These are phyloP conservation scores for Pancytospora philotis DNA, from an alignment of 371 early-diverging fungal genomes.

Conservation along the genomic window DNA sequence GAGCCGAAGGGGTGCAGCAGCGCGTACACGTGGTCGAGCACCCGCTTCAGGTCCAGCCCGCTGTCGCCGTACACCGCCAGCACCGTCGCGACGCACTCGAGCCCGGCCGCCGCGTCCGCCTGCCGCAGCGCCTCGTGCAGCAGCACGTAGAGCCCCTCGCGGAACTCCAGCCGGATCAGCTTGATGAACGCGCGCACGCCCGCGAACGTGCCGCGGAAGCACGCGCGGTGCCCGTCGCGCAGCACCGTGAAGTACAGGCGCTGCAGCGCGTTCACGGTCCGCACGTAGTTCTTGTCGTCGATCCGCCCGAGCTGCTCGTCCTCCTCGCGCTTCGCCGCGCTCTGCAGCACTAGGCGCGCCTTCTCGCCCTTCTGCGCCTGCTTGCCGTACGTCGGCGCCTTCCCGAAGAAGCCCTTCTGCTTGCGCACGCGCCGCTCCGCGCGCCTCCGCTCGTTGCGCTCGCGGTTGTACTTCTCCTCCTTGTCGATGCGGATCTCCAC, in stretches of 20 bases:
- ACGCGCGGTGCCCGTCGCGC: constrained; percentile 26
- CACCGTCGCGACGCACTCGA: constrained; percentile 28
- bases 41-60: constrained; percentile 34
- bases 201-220: constrained; percentile 33
- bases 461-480: constrained; percentile 8
- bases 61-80: constrained; percentile 27
- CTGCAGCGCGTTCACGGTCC: constrained; percentile 31
- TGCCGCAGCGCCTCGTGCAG: constrained; percentile 27
- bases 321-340: constrained; percentile 24
- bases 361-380: constrained; percentile 28
- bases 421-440: not conserved
- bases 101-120: constrained; percentile 6
- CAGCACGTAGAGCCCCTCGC: constrained; percentile 42
- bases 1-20: constrained; percentile 26
- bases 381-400: constrained; percentile 6
- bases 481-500: constrained; percentile 5
- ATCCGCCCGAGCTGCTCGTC: constrained; percentile 20
- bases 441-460: constrained; percentile 9
- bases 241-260: constrained; percentile 44
- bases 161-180: constrained; percentile 39
- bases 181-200: constrained; percentile 36
- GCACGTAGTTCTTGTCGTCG: constrained; percentile 22
- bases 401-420: constrained; percentile 23
- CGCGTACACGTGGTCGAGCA: constrained; percentile 23
- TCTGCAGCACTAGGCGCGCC: constrained; percentile 19